Percentiles rank a stretch among this genome's conserved stretches.
These are phyloP conservation scores for Royoungia palumana DNA, from an alignment of 768 basidiomycete genomes.

Conservation along the genomic window DNA sequence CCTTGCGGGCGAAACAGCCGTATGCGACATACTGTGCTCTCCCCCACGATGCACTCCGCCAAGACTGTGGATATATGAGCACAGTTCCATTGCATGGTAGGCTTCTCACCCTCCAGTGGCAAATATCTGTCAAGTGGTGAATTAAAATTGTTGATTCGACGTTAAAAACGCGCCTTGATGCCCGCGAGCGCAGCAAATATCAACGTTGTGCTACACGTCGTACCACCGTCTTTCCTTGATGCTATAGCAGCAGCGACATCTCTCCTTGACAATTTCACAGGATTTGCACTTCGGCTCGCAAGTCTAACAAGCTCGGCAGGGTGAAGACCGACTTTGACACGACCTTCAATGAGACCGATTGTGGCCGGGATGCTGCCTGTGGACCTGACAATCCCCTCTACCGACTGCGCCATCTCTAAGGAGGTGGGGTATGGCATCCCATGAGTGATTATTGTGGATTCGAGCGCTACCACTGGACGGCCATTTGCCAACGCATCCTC, in stretches of 20 bases:
- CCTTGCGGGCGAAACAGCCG: neutral
- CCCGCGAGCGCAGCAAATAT: constrained; percentile 78
- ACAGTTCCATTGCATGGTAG: neutral
- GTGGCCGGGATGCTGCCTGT: constrained; percentile 87
- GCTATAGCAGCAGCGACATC: constrained; percentile 79
- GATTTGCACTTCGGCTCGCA: constrained; percentile 47
- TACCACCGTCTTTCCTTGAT: constrained; percentile 70
- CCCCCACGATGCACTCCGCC: constrained; percentile 84
- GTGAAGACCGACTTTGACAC: constrained; percentile 82
- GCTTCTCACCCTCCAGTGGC: constrained; percentile 81
- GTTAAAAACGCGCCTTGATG: constrained; percentile 59
- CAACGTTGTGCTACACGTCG: constrained; percentile 71
- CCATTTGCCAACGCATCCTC: constrained; percentile 66
- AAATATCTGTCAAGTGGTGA: constrained; percentile 55
- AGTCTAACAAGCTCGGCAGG: constrained; percentile 62
- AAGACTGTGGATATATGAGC: constrained; percentile 41
- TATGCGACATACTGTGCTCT: constrained; percentile 49
- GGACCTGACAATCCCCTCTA: constrained; percentile 71
- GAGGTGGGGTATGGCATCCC: constrained; percentile 85
- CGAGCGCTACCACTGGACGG: constrained; percentile 82
- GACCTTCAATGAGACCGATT: constrained; percentile 78
- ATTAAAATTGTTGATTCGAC: constrained; percentile 1
- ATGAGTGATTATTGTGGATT: constrained; percentile 90
- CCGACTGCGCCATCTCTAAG: constrained; percentile 60
- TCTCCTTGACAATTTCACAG: constrained; percentile 71